These are phyloP conservation scores for Quaeritorhiza haematococci DNA, from an alignment of 371 early-diverging fungal genomes.

Conservation along the genomic window DNA sequence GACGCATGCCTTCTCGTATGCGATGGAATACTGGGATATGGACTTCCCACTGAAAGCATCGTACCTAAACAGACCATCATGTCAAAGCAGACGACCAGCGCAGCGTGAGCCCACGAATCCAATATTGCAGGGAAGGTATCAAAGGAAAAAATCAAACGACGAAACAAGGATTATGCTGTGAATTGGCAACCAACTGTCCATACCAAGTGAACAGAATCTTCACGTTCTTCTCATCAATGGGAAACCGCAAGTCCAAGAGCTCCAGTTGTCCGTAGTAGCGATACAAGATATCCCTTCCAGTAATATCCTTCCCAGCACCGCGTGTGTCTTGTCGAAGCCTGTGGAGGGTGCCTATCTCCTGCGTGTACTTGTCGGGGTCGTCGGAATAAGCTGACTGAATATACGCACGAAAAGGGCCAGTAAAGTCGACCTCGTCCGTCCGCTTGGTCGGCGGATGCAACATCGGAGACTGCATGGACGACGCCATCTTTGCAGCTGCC, in stretches of 20 bases:
- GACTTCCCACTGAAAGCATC: conserved; percentile 71
- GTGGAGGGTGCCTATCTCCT: conserved; percentile 78
- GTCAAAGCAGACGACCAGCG: not conserved
- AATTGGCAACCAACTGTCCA: not conserved
- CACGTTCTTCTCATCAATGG: conserved; percentile 83
- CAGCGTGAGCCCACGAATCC: not conserved
- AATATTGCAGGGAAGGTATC: not conserved
- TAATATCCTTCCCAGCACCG: conserved; percentile 85
- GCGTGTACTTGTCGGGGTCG: conserved; percentile 82
- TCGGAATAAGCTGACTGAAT: conserved; percentile 82
- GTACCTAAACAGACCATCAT: conserved; percentile 49
- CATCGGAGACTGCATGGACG: conserved; percentile 14
- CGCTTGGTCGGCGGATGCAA: conserved; percentile 63
- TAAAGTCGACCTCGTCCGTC: conserved; percentile 89
- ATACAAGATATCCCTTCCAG: conserved; percentile 87
- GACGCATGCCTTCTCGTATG: conserved; percentile 92
- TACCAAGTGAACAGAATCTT: conserved; percentile 87
- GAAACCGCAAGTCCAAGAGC: conserved; percentile 86
- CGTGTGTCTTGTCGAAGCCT: conserved; percentile 91
- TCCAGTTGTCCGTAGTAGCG: conserved; percentile 95
- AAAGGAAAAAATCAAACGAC: not conserved
- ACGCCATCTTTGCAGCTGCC: not conserved
- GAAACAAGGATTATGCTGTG: not conserved
- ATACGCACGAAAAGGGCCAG: conserved; percentile 70
- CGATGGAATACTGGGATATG: conserved; percentile 79